phyloP scores from a whole-genome alignment of 352 stramenopile species.

The Pilasporangium apinafurcum region DNA sequence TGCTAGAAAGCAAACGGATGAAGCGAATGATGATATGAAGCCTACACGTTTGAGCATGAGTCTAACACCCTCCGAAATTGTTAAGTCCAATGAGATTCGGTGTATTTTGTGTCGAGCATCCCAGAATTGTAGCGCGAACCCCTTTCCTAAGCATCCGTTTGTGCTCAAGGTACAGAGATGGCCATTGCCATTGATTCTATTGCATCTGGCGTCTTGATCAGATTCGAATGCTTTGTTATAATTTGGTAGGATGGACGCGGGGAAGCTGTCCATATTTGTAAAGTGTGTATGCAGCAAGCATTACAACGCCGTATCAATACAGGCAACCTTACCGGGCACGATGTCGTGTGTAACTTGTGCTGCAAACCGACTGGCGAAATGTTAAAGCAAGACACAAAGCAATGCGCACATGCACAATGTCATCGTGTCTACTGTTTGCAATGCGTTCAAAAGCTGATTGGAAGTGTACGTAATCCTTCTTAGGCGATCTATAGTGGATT shows the following conservation, averaged over 20 bases:
- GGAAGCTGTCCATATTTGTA: conserved; percentile 44
- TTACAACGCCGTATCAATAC: conserved; percentile 25
- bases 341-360: conserved; percentile 44
- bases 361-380: conserved; percentile 16
- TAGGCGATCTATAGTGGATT: conserved; percentile 41
- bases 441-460: conserved; percentile 4
- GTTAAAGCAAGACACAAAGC: conserved; percentile 22
- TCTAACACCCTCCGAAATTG: background rate
- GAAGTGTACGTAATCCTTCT: conserved; percentile 12
- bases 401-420: conserved; percentile 32
- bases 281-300: conserved; percentile 55
- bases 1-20: background rate
- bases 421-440: background rate
- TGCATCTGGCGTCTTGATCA: background rate
- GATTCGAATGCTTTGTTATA: background rate
- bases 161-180: conserved; percentile 46
- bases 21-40: background rate
- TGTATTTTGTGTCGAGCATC: conserved; percentile 47
- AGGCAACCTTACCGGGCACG: conserved; percentile 1
- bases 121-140: conserved; percentile 7
- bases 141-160: conserved; percentile 57
- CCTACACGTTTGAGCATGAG: too few relatives aligned
- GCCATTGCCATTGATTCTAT: background rate
- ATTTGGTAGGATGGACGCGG: conserved; percentile 38
- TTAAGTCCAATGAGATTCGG: conserved; percentile 2